These are phyloP conservation scores for Leishmania gerbilli DNA, from an alignment of 208 protist genomes.

Conservation along the genomic window DNA sequence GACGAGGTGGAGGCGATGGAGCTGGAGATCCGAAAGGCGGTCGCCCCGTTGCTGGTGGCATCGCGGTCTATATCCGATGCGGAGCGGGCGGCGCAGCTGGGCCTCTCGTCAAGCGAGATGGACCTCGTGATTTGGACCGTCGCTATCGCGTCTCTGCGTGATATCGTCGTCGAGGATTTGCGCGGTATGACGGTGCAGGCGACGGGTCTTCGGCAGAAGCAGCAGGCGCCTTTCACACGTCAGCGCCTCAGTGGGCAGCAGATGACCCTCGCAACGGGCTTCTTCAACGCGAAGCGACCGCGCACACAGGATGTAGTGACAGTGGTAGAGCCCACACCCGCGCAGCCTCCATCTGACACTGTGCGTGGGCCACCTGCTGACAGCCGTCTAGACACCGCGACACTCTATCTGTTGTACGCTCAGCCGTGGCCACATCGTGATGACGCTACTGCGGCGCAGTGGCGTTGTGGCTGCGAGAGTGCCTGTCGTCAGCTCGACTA, in stretches of 20 bases:
- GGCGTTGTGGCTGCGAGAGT: conserved; percentile 34
- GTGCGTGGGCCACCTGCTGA: not conserved
- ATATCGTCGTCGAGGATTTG: conserved; percentile 80
- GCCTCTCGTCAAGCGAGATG: conserved; percentile 27
- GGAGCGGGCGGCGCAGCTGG: conserved; percentile 50
- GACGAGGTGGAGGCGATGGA: conserved; percentile 52
- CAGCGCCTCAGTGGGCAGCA: conserved; percentile 39
- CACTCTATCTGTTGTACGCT: conserved; percentile 9
- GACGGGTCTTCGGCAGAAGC: conserved; percentile 43
- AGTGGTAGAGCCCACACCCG: conserved; percentile 24
- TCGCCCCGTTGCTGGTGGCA: conserved; percentile 58
- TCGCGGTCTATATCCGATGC: conserved; percentile 48
- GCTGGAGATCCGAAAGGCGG: conserved; percentile 25
- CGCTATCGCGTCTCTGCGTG: conserved; percentile 32
- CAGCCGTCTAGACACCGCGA: not conserved
- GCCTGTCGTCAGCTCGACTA: conserved; percentile 49
- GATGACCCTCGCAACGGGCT: conserved; percentile 58
- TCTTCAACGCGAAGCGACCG: conserved; percentile 43
- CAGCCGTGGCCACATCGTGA: conserved; percentile 11
- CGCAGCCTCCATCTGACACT: not conserved
- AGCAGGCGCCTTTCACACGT: conserved; percentile 14
- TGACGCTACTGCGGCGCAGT: conserved; percentile 28
- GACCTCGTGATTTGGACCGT: conserved; percentile 66
- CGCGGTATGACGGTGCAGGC: conserved; percentile 86
- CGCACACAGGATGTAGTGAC: conserved; percentile 14